Evolutionary conservation across 148 eudicot genomes (phyloP).

Genomic region (Camellia japonica): DNA sequence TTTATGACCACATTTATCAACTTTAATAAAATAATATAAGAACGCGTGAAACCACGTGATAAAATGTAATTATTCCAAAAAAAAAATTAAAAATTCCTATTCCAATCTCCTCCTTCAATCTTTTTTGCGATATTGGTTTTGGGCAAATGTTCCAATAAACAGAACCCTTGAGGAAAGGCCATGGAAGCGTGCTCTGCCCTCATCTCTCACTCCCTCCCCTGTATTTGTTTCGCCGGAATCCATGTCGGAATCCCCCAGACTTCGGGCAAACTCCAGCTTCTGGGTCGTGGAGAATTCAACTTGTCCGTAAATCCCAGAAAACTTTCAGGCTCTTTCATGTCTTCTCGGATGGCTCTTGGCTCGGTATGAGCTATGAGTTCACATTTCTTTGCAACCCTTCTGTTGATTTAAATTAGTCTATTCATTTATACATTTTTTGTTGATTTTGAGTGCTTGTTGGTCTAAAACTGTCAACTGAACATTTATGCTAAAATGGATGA

Average conservation of each 20-base stretch:
- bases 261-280: constrained; percentile 21
- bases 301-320: constrained; percentile 10
- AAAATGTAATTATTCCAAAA: too few relatives aligned
- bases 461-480: not conserved
- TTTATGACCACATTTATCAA: too few relatives aligned
- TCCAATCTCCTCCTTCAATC: not conserved
- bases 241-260: not conserved
- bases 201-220: constrained; percentile 14
- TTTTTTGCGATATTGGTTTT: not conserved
- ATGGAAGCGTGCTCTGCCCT: constrained; percentile 4
- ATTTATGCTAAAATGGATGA: not conserved
- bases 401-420: not conserved
- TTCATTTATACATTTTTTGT: not conserved
- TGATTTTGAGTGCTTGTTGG: constrained; percentile 4
- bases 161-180: not conserved
- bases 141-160: constrained; percentile 2
- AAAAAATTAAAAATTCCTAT: too few relatives aligned
- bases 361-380: constrained; percentile 31
- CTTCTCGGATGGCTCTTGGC: constrained; percentile 46
- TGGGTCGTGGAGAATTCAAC: constrained; percentile 12
- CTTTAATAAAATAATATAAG: too few relatives aligned
- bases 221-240: constrained; percentile 15
- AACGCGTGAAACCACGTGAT: too few relatives aligned
- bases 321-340: constrained; percentile 23
- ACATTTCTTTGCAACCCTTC: not conserved